These are phyloP conservation scores for Clavariopsis aquatica DNA, from an alignment of 495 filamentous ascomycete species.

Conservation along the genomic window DNA sequence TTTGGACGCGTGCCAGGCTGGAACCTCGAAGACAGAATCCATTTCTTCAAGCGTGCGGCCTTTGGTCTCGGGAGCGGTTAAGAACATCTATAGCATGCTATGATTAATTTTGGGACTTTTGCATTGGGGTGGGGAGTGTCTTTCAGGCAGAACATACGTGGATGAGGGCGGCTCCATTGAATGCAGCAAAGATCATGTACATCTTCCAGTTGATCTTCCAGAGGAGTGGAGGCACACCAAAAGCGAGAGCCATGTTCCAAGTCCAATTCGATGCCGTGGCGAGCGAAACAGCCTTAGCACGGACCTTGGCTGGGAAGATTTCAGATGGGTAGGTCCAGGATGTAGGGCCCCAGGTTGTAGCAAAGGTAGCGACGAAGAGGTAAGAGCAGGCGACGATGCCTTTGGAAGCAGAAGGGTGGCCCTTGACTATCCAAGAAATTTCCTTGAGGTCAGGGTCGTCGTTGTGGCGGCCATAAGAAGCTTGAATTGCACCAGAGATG, in stretches of 20 bases:
- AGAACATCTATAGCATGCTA: slow-evolving; percentile 48
- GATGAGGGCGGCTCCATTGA: slow-evolving; percentile 56
- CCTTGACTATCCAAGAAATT: slow-evolving; percentile 36
- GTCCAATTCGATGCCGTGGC: slow-evolving; percentile 68
- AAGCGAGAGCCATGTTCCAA: slow-evolving; percentile 51
- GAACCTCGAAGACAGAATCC: slow-evolving; percentile 43
- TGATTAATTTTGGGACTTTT: neutral
- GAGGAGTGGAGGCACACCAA: slow-evolving; percentile 57
- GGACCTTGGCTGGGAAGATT: slow-evolving; percentile 66
- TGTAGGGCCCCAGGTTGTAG: slow-evolving; percentile 59
- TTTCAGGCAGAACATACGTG: slow-evolving; percentile 45
- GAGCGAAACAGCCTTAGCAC: slow-evolving; percentile 66
- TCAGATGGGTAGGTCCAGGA: slow-evolving; percentile 69
- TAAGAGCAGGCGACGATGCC: slow-evolving; percentile 66
- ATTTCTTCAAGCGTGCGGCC: slow-evolving; percentile 49
- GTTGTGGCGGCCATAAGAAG: slow-evolving; percentile 36
- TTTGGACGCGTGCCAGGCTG: slow-evolving; percentile 39
- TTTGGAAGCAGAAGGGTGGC: slow-evolving; percentile 41
- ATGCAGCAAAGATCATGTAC: slow-evolving; percentile 52
- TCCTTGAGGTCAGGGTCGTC: slow-evolving; percentile 23
- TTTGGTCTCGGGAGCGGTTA: slow-evolving; percentile 59
- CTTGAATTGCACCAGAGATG: slow-evolving; percentile 39
- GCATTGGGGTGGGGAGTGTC: neutral
- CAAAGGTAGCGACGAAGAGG: slow-evolving; percentile 65
- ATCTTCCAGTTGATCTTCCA: slow-evolving; percentile 60